Evolutionary conservation across 1,284 basidiomycete genomes (phyloP).

Genomic region (Kalmanozyma brasiliensis): DNA sequence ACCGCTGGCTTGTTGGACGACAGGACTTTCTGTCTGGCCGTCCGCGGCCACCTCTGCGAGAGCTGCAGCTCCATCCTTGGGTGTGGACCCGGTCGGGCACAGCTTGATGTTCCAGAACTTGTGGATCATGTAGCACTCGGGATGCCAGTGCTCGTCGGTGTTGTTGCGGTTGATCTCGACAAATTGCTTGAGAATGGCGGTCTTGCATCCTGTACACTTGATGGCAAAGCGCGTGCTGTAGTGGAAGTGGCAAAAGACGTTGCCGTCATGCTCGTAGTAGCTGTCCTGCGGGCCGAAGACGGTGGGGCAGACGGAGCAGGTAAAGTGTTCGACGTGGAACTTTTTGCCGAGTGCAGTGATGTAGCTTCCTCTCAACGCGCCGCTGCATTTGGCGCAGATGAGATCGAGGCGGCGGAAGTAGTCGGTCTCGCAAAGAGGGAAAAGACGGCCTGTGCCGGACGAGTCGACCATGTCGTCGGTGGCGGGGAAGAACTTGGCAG

Average conservation of each 20-base stretch:
- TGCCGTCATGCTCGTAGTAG: slow-evolving; percentile 96
- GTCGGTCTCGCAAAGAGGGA: slow-evolving; percentile 83
- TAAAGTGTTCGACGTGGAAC: slow-evolving; percentile 99
- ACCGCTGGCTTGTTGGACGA: slow-evolving; percentile 7
- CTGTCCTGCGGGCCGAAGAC: slow-evolving; percentile 98
- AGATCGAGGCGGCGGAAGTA: slow-evolving; percentile 96
- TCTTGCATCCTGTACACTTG: slow-evolving; percentile 96
- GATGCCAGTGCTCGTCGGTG: slow-evolving; percentile 99
- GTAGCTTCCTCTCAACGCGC: slow-evolving; percentile 94
- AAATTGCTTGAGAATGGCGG: slow-evolving; percentile 99
- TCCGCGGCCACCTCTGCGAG: slow-evolving; percentile 22
- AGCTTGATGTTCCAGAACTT: slow-evolving; percentile 99
- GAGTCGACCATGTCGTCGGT: slow-evolving; percentile 76
- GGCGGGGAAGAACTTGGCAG: slow-evolving; percentile 94
- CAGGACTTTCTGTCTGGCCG: slow-evolving; percentile 12
- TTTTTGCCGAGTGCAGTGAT: slow-evolving; percentile 99
- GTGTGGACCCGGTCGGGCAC: slow-evolving; percentile 58
- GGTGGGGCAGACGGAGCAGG: slow-evolving; percentile 94
- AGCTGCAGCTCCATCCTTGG: slow-evolving; percentile 45
- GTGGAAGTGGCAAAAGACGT: slow-evolving; percentile 82
- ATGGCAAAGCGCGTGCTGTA: slow-evolving; percentile 98
- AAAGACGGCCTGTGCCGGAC: slow-evolving; percentile 50
- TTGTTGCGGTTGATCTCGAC: slow-evolving; percentile 99
- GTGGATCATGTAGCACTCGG: slow-evolving; percentile 99
- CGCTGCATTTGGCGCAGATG: slow-evolving; percentile 94